These are phyloP conservation scores for Glebionis coronaria DNA, from an alignment of 129 eudicot genomes.

Conservation along the genomic window DNA sequence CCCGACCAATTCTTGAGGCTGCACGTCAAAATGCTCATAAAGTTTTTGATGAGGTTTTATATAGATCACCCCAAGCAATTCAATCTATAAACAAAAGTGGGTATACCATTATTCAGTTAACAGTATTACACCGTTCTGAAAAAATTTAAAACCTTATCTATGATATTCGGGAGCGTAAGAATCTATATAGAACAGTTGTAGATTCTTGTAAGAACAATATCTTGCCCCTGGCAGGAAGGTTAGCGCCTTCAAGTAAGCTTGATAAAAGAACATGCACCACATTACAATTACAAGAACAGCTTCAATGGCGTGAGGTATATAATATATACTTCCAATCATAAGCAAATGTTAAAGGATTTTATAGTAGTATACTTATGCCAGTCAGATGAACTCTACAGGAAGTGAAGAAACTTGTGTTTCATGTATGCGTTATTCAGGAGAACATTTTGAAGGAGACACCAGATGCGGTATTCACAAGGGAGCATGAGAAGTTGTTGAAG, in stretches of 20 bases:
- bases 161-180: conserved; percentile 1
- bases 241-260: conserved; percentile 15
- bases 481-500: conserved; percentile 12
- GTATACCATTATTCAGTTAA: conserved; percentile 19
- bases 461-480: conserved; percentile 19
- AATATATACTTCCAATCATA: not conserved
- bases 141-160: conserved; percentile 21
- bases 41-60: conserved; percentile 20
- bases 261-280: conserved; percentile 15
- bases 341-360: too few species aligned
- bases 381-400: too few species aligned
- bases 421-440: conserved; percentile 12
- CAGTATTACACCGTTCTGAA: conserved; percentile 22
- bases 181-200: not conserved
- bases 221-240: conserved; percentile 27
- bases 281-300: conserved; percentile 30
- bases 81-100: not conserved
- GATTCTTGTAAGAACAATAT: conserved; percentile 25
- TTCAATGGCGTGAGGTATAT: conserved; percentile 32
- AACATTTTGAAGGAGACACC: conserved; percentile 28
- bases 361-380: too few species aligned
- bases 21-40: conserved; percentile 20
- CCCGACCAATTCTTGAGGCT: conserved; percentile 22
- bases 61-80: not conserved
- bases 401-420: conserved; percentile 17